Percentiles rank a stretch among this genome's conserved stretches.
phyloP scores from a whole-genome alignment of 495 filamentous ascomycete species.

The Penicillium desertorum region DNA sequence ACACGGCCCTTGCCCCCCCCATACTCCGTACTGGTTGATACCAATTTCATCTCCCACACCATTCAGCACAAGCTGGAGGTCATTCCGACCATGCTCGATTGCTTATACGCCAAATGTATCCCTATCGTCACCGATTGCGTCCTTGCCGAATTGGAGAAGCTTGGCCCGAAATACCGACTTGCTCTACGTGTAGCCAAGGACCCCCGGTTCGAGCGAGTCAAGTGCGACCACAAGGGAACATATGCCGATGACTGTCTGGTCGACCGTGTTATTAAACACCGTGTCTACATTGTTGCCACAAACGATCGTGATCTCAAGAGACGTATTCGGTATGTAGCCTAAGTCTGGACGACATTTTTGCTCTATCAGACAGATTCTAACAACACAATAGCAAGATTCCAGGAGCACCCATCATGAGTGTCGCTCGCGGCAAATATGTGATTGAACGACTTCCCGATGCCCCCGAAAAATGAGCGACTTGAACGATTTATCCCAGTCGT shows the following conservation, averaged over 20 bases:
- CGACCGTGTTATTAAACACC: conserved; percentile 74
- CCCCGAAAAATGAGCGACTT: conserved; percentile 26
- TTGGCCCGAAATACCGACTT: conserved; percentile 85
- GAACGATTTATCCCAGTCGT: background rate
- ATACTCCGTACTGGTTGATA: conserved; percentile 83
- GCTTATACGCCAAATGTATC: conserved; percentile 54
- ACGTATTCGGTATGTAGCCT: conserved; percentile 56
- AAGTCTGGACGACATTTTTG: background rate
- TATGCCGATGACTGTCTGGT: conserved; percentile 98
- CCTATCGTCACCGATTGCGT: conserved; percentile 53
- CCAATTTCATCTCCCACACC: conserved; percentile 91
- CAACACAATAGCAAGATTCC: conserved; percentile 34
- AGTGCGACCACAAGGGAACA: conserved; percentile 84
- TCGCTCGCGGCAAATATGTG: conserved; percentile 81
- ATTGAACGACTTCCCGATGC: conserved; percentile 90
- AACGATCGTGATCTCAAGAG: conserved; percentile 80
- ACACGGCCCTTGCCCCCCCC: conserved; percentile 87
- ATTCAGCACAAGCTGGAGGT: conserved; percentile 88
- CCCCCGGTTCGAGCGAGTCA: conserved; percentile 78
- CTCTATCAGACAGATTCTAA: background rate
- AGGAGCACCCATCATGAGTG: conserved; percentile 61
- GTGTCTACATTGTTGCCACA: conserved; percentile 85
- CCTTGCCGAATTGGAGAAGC: conserved; percentile 81
- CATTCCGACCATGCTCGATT: conserved; percentile 84
- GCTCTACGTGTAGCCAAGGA: conserved; percentile 90